Percentiles rank a stretch among this genome's conserved stretches.
phyloP scores from a whole-genome alignment of 768 basidiomycete species.

The Russula abietina region DNA sequence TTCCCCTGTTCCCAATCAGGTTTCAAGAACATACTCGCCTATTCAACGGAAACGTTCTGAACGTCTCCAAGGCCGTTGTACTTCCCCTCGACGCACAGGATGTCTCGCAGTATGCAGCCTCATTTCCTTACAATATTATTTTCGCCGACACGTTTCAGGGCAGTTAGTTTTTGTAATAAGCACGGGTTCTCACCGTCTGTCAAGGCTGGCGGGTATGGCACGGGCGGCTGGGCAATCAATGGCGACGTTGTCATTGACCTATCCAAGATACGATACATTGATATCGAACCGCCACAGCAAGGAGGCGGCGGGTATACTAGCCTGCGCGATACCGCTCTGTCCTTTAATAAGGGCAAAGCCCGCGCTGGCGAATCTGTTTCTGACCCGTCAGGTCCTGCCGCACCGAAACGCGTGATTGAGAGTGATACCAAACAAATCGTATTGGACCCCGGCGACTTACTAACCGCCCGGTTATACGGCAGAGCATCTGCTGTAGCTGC shows the following conservation, averaged over 20 bases:
- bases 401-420: conserved; percentile 51
- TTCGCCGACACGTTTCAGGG: conserved; percentile 35
- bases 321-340: conserved; percentile 48
- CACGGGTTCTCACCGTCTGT: conserved; percentile 68
- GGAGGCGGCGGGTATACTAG: conserved; percentile 47
- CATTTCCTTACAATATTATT: not conserved
- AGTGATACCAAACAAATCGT: conserved; percentile 28
- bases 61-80: conserved; percentile 54
- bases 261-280: conserved; percentile 56
- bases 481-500: conserved; percentile 50
- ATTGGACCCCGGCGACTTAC: not conserved
- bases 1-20: conserved; percentile 1
- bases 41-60: conserved; percentile 74
- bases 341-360: conserved; percentile 53
- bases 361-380: conserved; percentile 21
- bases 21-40: conserved; percentile 30
- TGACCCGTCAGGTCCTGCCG: conserved; percentile 16
- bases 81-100: conserved; percentile 76
- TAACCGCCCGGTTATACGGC: conserved; percentile 36
- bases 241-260: conserved; percentile 86
- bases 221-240: conserved; percentile 81
- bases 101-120: conserved; percentile 57
- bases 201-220: conserved; percentile 89
- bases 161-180: conserved; percentile 66
- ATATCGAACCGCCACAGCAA: conserved; percentile 52